A percentile compares a stretch with the other conserved stretches of the same genome.
Evolutionary conservation across 2,329 filamentous ascomycete species (phyloP).

Genomic region (Fusarium brevicatenulatum): DNA sequence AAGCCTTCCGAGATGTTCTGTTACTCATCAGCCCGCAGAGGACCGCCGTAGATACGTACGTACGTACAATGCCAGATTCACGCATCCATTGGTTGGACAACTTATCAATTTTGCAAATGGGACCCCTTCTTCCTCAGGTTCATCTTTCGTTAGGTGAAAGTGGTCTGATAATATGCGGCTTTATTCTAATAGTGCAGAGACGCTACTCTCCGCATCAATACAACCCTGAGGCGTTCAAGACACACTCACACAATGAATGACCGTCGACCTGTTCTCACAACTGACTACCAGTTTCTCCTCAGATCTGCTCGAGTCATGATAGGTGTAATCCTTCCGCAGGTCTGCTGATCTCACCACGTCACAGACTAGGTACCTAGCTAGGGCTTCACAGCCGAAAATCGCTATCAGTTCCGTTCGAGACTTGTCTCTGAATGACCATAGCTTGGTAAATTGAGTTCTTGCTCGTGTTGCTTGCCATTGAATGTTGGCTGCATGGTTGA

Average conservation of each 20-base stretch:
- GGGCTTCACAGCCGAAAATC: neutral
- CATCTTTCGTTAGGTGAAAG: neutral
- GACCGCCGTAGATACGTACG: neutral
- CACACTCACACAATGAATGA: neutral
- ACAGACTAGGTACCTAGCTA: neutral
- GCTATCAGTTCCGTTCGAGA: neutral
- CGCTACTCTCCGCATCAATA: neutral
- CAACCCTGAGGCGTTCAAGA: neutral
- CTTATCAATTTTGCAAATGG: neutral
- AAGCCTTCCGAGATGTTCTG: neutral
- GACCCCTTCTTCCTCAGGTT: neutral
- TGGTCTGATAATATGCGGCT: slow-evolving; percentile 19
- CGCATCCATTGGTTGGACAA: neutral
- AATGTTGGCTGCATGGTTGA: neutral
- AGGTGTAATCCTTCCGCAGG: neutral
- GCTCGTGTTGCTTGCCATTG: neutral
- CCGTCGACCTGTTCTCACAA: neutral
- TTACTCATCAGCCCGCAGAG: neutral
- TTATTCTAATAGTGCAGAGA: neutral
- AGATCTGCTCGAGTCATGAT: slow-evolving; percentile 19
- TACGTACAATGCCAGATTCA: neutral
- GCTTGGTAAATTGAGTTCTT: neutral
- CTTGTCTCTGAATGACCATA: neutral
- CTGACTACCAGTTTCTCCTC: neutral
- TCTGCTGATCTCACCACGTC: slow-evolving; percentile 1